Evolutionary conservation across 1,139 yeast genomes (phyloP).

Genomic region (Hansenula lynferdii): DNA sequence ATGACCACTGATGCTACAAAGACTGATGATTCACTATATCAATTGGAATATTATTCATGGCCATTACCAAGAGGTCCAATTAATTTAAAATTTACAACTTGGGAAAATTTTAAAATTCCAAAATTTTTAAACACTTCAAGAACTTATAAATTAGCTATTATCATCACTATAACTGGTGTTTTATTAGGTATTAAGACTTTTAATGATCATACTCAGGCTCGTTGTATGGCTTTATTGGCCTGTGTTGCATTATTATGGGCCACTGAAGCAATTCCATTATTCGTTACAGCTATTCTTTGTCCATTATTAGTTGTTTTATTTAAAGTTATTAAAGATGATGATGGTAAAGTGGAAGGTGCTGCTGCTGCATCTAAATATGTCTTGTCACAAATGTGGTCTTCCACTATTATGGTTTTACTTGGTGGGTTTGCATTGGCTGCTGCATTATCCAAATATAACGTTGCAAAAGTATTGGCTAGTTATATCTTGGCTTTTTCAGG

Average conservation of each 20-base stretch:
- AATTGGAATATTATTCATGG: constrained; percentile 26
- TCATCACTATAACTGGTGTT: constrained; percentile 40
- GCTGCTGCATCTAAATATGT: constrained; percentile 50
- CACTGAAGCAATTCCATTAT: constrained; percentile 65
- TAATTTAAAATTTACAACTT: constrained; percentile 32
- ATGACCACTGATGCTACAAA: constrained; percentile 21
- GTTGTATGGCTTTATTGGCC: constrained; percentile 64
- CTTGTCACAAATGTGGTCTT: constrained; percentile 65
- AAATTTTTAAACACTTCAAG: constrained; percentile 34
- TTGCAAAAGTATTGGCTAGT: constrained; percentile 63
- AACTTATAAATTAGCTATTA: constrained; percentile 40
- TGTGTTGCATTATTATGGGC: constrained; percentile 76
- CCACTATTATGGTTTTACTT: constrained; percentile 61
- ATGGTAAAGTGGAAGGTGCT: constrained; percentile 48
- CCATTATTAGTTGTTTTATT: constrained; percentile 54
- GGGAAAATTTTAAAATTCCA: constrained; percentile 27
- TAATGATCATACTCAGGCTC: constrained; percentile 52
- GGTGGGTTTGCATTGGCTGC: constrained; percentile 78
- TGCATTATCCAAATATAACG: constrained; percentile 64
- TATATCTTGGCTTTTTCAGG: constrained; percentile 63
- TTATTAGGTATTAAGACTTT: constrained; percentile 53
- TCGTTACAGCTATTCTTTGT: constrained; percentile 59
- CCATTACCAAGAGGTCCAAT: constrained; percentile 27
- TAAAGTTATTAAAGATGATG: constrained; percentile 47
- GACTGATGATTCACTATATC: constrained; percentile 14